These are phyloP conservation scores for Claviceps fusiformis DNA, from an alignment of 2,329 filamentous ascomycete genomes.

Conservation along the genomic window DNA sequence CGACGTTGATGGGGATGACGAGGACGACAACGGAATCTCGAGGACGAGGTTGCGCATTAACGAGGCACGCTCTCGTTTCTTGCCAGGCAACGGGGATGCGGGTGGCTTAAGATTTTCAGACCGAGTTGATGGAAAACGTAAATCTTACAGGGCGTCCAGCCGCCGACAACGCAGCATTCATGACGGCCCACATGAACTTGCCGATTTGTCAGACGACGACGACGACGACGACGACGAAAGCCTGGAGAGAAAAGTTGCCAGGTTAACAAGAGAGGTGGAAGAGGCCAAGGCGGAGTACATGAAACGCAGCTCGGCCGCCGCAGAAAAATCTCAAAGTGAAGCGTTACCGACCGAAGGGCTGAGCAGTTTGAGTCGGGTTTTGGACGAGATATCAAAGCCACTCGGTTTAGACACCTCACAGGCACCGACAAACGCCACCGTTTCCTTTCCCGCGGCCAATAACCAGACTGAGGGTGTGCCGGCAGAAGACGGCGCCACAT, in stretches of 20 bases:
- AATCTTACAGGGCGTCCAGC: slow-evolving; percentile 67
- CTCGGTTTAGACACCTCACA: slow-evolving; percentile 7
- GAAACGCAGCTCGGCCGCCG: slow-evolving; percentile 34
- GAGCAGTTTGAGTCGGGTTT: slow-evolving; percentile 53
- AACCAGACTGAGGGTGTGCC: slow-evolving; percentile 11
- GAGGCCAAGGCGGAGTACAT: slow-evolving; percentile 53
- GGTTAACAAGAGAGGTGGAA: slow-evolving; percentile 70
- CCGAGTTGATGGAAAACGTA: slow-evolving; percentile 67
- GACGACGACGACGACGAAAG: slow-evolving; percentile 58
- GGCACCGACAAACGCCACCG: background rate
- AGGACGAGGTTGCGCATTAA: slow-evolving; percentile 62
- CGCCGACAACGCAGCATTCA: slow-evolving; percentile 49
- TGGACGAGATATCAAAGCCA: slow-evolving; percentile 48
- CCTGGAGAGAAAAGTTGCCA: slow-evolving; percentile 64
- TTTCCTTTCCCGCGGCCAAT: slow-evolving; percentile 5
- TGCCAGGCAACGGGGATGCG: slow-evolving; percentile 62
- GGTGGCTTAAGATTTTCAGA: slow-evolving; percentile 79
- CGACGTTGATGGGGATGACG: slow-evolving; percentile 51
- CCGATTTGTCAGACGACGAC: slow-evolving; percentile 63
- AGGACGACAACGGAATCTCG: slow-evolving; percentile 52
- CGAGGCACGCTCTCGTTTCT: slow-evolving; percentile 68
- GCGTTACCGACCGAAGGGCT: slow-evolving; percentile 24
- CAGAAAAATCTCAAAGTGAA: slow-evolving; percentile 36
- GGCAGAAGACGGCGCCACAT: slow-evolving; percentile 30
- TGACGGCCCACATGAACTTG: slow-evolving; percentile 53